Conservation (phyloP, 306 rosid species). For the Sicyos baderoa region DNA sequence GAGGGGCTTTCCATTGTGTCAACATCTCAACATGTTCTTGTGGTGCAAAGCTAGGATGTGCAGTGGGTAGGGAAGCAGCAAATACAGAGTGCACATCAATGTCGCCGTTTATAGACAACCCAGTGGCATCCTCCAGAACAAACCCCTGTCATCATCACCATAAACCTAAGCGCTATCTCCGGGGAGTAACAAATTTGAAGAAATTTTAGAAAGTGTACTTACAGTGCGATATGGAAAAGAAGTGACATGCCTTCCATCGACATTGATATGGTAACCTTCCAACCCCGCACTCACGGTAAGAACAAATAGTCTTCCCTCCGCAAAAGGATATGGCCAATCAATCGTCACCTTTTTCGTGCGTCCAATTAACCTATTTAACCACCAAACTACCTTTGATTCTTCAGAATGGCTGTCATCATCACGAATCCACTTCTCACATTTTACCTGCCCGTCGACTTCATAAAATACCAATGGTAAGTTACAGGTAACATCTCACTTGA, state of each 20-base stretch:
- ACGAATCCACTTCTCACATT: slow-evolving; percentile 95
- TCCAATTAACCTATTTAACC: slow-evolving; percentile 84
- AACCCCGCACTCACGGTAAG: slow-evolving; percentile 80
- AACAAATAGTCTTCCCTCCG: slow-evolving; percentile 77
- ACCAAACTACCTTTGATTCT: slow-evolving; percentile 83
- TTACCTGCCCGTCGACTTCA: slow-evolving; percentile 86
- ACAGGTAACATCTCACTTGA: slow-evolving; percentile 11
- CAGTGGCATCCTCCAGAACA: slow-evolving; percentile 95
- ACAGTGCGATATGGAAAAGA: slow-evolving; percentile 95
- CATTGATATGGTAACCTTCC: slow-evolving; percentile 88
- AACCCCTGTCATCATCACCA: slow-evolving; percentile 58
- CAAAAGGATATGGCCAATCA: slow-evolving; percentile 95
- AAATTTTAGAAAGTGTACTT: slow-evolving; percentile 23
- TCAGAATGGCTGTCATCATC: slow-evolving; percentile 60
- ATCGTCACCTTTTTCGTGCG: slow-evolving; percentile 56
- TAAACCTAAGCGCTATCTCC: not conserved
- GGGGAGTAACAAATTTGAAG: not conserved
- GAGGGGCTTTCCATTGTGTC: slow-evolving; percentile 70
- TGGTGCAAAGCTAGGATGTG: slow-evolving; percentile 86
- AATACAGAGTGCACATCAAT: slow-evolving; percentile 71
- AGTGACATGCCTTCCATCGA: slow-evolving; percentile 79
- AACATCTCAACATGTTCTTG: slow-evolving; percentile 75
- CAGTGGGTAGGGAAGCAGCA: slow-evolving; percentile 75
- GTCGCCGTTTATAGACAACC: slow-evolving; percentile 71
- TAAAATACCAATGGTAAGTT: slow-evolving; percentile 32